Evolutionary conservation across 2,329 filamentous ascomycete genomes (phyloP).

Genomic region (Monosporascus sp.): DNA sequence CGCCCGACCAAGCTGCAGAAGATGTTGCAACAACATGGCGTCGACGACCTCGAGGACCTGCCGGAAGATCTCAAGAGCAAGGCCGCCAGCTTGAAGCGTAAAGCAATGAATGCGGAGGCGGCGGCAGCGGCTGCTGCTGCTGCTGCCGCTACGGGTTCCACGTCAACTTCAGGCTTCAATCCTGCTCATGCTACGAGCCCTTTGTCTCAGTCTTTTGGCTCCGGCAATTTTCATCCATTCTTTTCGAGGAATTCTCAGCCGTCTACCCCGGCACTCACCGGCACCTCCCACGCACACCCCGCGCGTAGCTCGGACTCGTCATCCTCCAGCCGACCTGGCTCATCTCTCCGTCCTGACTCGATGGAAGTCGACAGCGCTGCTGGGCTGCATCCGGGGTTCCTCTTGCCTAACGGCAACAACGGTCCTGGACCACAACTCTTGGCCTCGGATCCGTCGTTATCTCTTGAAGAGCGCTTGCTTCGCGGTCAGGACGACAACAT

Average conservation of each 20-base stretch:
- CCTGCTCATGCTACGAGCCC: slow-evolving; percentile 29
- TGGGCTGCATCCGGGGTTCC: slow-evolving; percentile 37
- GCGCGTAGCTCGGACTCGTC: slow-evolving; percentile 28
- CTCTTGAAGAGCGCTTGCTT: slow-evolving; percentile 47
- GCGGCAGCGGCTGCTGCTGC: slow-evolving; percentile 34
- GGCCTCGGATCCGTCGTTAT: slow-evolving; percentile 34
- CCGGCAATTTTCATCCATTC: slow-evolving; percentile 24
- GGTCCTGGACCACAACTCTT: slow-evolving; percentile 37
- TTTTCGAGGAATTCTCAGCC: slow-evolving; percentile 32
- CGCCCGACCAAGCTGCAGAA: slow-evolving; percentile 96
- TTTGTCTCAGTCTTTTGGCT: slow-evolving; percentile 27
- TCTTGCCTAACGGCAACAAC: slow-evolving; percentile 30
- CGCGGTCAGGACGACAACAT: slow-evolving; percentile 41
- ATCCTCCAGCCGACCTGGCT: slow-evolving; percentile 27
- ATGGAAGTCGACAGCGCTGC: slow-evolving; percentile 34
- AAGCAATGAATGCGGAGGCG: slow-evolving; percentile 57
- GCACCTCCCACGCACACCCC: slow-evolving; percentile 29
- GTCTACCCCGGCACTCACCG: slow-evolving; percentile 30
- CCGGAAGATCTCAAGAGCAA: slow-evolving; percentile 79
- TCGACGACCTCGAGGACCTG: slow-evolving; percentile 85
- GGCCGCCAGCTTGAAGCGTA: slow-evolving; percentile 66
- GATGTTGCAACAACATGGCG: slow-evolving; percentile 80
- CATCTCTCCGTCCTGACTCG: slow-evolving; percentile 29
- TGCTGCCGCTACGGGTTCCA: slow-evolving; percentile 12
- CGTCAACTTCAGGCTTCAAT: slow-evolving; percentile 12